Percentiles rank a stretch among this genome's conserved stretches.
These are phyloP conservation scores for Citrus cavaleriei DNA, from an alignment of 345 rosid genomes.

Conservation along the genomic window DNA sequence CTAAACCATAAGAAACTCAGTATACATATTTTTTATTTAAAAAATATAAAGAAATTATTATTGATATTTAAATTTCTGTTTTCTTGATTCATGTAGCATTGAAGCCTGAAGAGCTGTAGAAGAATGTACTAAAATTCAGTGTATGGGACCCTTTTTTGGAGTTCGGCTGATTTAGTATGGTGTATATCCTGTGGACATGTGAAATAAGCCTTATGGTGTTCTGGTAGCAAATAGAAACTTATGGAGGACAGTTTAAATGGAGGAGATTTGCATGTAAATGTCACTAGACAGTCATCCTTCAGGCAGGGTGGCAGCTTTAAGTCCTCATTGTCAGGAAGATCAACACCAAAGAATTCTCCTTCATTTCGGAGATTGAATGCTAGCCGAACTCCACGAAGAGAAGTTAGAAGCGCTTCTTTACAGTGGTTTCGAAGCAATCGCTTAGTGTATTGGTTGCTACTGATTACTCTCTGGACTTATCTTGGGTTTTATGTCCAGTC, in stretches of 20 bases:
- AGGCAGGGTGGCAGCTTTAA: conserved; percentile 56
- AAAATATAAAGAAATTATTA: neutral
- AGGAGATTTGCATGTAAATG: conserved; percentile 43
- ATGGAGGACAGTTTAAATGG: conserved; percentile 60
- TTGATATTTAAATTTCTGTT: neutral
- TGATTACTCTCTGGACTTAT: conserved; percentile 95
- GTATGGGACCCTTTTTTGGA: neutral
- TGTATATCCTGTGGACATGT: neutral
- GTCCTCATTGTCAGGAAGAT: conserved; percentile 68
- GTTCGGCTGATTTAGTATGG: neutral
- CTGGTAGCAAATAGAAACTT: conserved; percentile 6
- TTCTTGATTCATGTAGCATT: conserved; percentile 14
- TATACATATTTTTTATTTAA: too few relatives aligned
- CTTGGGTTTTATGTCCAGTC: conserved; percentile 96
- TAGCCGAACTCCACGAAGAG: conserved; percentile 81
- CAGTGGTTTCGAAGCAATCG: conserved; percentile 85
- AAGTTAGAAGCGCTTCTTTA: conserved; percentile 47
- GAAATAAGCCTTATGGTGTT: conserved; percentile 7
- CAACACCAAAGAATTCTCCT: conserved; percentile 75
- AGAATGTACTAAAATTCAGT: neutral
- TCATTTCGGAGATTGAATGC: conserved; percentile 56
- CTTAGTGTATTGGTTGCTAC: conserved; percentile 82
- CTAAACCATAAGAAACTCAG: neutral
- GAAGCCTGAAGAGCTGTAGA: conserved; percentile 6
- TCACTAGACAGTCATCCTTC: conserved; percentile 43